Conservation (phyloP, 257 asterid genomes). For the Nicotiana paniculata region DNA sequence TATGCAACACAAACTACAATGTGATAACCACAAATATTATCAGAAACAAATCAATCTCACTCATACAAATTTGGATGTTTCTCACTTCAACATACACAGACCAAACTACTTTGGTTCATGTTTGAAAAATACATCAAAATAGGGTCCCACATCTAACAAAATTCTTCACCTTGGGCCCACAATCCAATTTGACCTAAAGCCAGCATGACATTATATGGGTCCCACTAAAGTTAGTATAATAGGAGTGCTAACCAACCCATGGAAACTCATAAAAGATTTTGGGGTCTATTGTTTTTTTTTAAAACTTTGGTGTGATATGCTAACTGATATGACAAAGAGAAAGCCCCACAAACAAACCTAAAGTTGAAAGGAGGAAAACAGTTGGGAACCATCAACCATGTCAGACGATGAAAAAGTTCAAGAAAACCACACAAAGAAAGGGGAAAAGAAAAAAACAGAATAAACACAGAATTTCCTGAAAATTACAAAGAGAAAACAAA, state of each 20-base stretch:
- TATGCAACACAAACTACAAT: not conserved
- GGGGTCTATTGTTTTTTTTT: not conserved
- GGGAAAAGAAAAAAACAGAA: not conserved
- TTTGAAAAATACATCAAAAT: not conserved
- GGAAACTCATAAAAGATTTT: slow-evolving; percentile 22
- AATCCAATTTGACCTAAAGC: slow-evolving; percentile 1
- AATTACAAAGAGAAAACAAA: no score
- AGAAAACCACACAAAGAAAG: not conserved
- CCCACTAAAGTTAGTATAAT: slow-evolving; percentile 11
- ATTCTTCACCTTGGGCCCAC: slow-evolving; percentile 8
- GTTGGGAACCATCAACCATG: slow-evolving; percentile 39
- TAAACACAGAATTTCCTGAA: no score
- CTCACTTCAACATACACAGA: not conserved
- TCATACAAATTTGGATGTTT: not conserved
- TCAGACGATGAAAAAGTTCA: slow-evolving; percentile 5
- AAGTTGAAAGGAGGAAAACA: slow-evolving; percentile 23
- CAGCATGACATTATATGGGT: slow-evolving; percentile 23
- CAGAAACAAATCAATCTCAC: not conserved
- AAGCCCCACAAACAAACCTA: slow-evolving; percentile 29
- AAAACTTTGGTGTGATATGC: slow-evolving; percentile 20
- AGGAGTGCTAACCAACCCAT: slow-evolving; percentile 8
- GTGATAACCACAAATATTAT: not conserved
- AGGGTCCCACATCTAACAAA: slow-evolving; percentile 6
- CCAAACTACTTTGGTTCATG: not conserved
- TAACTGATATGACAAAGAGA: slow-evolving; percentile 28